Conservation (phyloP, 805 yeast genomes). For the Zygotorulaspora danielsina region DNA sequence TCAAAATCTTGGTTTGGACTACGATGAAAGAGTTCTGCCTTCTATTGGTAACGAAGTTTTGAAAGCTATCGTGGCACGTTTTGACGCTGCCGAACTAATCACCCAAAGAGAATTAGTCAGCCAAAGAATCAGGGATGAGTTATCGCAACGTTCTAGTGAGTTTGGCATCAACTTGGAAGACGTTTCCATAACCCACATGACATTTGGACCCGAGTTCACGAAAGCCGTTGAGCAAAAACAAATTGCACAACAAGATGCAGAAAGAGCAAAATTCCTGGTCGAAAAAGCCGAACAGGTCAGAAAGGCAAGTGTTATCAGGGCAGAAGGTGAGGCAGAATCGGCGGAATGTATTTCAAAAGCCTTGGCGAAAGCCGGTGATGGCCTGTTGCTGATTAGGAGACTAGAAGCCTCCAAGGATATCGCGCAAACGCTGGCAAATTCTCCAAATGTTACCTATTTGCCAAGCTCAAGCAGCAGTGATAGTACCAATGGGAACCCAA, state of each 20-base stretch:
- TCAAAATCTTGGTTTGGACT: slow-evolving; percentile 87
- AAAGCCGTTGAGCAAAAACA: slow-evolving; percentile 98
- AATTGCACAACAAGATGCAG: slow-evolving; percentile 99
- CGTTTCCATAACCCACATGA: slow-evolving; percentile 96
- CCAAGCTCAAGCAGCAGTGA: slow-evolving; percentile 47
- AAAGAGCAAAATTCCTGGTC: slow-evolving; percentile 87
- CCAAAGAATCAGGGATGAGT: slow-evolving; percentile 80
- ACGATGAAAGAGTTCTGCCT: slow-evolving; percentile 90
- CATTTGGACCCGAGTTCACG: slow-evolving; percentile 94
- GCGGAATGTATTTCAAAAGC: slow-evolving; percentile 95
- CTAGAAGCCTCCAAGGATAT: slow-evolving; percentile 95
- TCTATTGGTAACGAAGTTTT: slow-evolving; percentile 89
- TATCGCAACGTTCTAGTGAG: slow-evolving; percentile 76
- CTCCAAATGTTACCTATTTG: slow-evolving; percentile 83
- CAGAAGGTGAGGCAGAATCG: slow-evolving; percentile 99
- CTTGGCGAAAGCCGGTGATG: slow-evolving; percentile 91
- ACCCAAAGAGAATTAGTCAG: slow-evolving; percentile 96
- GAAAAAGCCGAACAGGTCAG: slow-evolving; percentile 97
- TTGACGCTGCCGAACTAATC: slow-evolving; percentile 93
- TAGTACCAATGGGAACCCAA: slow-evolving; percentile 39
- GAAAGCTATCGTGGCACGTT: slow-evolving; percentile 87
- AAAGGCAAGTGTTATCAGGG: slow-evolving; percentile 90
- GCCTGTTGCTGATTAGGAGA: slow-evolving; percentile 86
- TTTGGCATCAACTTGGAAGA: slow-evolving; percentile 91
- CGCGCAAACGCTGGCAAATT: slow-evolving; percentile 77